Base-by-base conservation (phyloP, 1,284 basidiomycete species). In the Microbotryum saponariae region DNA sequence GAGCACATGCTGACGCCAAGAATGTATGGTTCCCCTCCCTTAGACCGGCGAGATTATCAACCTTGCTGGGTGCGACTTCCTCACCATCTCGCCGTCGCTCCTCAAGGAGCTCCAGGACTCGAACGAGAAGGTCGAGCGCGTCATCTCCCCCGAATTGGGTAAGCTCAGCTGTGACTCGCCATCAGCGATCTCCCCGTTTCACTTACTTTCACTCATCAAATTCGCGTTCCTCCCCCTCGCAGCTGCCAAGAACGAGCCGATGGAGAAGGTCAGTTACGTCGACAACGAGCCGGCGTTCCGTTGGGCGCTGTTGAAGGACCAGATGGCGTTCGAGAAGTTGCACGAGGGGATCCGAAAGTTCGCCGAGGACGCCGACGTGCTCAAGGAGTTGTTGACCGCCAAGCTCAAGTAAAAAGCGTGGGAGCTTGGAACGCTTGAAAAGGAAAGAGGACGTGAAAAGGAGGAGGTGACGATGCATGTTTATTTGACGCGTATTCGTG, bases 271-370 rank as follows among this genome's bases (percentile, higher is more conserved):
- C 61, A 80, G 85, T 50, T 97, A 77, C 82, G 77, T 99, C 75
- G 83, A 97, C 81, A 84, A 97, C 80, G 90, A 98, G 82, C 79
- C 92, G 67, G 88, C 90, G 74, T 98, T 98, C 87, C 85, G 90
- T 71, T 96, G 91, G 91, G 75, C 82, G 18, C 85, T 98, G 58
- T 84, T 96, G 3, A 45, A 89, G 73, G 91, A 97, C 77, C 78
- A 82, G 76, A 96, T 96, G 91, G 91, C 92, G 16, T 92, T 90
- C 74, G 91, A 94, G 78, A 96, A 97, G 78, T 77, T 82, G 59
- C 89, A 96, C 78, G 93, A 97, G 80, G 94, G 94, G 74, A 65
- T 64, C 52, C 58, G 58, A 54, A 62, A 67, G 85, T 98, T 98
- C 76, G 92, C 91, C 65, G 91, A 90, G 79, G 94, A 97, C 75